Percentiles rank a stretch among this genome's conserved stretches.
Conservation (phyloP, 495 filamentous ascomycete species). For the Aspergillus sclerotiicarbonarius region DNA sequence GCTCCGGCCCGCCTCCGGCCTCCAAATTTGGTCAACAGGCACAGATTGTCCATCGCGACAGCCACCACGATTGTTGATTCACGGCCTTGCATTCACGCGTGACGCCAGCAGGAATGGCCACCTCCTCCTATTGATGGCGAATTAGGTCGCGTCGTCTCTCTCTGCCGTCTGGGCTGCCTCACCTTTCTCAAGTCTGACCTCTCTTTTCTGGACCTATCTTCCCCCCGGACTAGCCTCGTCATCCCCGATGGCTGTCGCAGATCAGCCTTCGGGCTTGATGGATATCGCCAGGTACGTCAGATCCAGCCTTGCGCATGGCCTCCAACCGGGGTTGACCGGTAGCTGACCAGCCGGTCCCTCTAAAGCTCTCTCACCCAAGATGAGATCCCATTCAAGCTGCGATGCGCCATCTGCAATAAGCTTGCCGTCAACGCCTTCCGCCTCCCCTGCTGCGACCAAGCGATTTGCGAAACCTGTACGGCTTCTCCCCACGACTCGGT, state of each 20-base stretch:
- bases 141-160: constrained; percentile 20
- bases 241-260: constrained; percentile 36
- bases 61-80: background rate
- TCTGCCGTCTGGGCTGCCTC: constrained; percentile 13
- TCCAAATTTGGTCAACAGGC: constrained; percentile 11
- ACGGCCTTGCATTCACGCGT: constrained; percentile 2
- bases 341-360: constrained; percentile 1
- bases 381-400: constrained; percentile 89
- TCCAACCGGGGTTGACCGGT: background rate
- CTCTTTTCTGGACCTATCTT: constrained; percentile 9
- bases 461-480: constrained; percentile 89
- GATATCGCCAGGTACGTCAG: constrained; percentile 43
- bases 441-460: constrained; percentile 91
- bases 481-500: constrained; percentile 24
- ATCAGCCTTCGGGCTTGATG: constrained; percentile 45
- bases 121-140: constrained; percentile 14
- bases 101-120: constrained; percentile 12
- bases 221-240: constrained; percentile 6
- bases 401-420: constrained; percentile 89
- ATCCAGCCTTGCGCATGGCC: background rate
- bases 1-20: constrained; percentile 18
- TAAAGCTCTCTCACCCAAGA: constrained; percentile 73
- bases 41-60: constrained; percentile 1
- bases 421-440: constrained; percentile 89
- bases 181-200: background rate